phyloP scores from a whole-genome alignment of 345 rosid species.

The Salix dunnii region DNA sequence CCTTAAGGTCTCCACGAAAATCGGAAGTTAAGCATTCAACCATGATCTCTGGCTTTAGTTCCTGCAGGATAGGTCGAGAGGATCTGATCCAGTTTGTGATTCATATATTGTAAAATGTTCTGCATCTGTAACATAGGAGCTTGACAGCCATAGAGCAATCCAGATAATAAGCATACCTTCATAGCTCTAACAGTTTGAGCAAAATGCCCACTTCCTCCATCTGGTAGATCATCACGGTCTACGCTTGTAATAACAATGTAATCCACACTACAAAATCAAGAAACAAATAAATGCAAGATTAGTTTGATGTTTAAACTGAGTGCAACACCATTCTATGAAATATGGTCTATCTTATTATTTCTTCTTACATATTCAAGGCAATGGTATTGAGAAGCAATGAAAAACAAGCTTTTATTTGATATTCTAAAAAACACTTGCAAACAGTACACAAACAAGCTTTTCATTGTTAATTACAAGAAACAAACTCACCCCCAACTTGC shows the following conservation, averaged over 20 bases:
- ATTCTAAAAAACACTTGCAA: not conserved
- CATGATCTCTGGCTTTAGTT: slow-evolving; percentile 87
- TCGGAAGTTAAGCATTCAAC: slow-evolving; percentile 97
- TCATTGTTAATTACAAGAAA: not conserved
- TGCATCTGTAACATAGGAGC: not conserved
- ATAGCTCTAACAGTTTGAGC: slow-evolving; percentile 81
- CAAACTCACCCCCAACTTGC: slow-evolving; percentile 82
- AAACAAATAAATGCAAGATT: not conserved
- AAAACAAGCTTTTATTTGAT: not conserved
- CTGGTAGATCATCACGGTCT: slow-evolving; percentile 95
- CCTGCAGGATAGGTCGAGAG: slow-evolving; percentile 36
- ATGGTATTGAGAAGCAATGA: not conserved
- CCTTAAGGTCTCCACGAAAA: slow-evolving; percentile 84
- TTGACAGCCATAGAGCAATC: slow-evolving; percentile 3
- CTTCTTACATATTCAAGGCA: not conserved
- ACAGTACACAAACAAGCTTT: not conserved
- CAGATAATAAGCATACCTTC: slow-evolving; percentile 49
- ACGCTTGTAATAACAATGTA: slow-evolving; percentile 96
- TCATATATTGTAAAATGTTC: not conserved
- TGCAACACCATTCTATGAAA: not conserved
- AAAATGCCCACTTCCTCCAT: slow-evolving; percentile 99
- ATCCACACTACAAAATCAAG: slow-evolving; percentile 61
- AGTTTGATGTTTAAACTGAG: not conserved
- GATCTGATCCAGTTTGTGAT: slow-evolving; percentile 12
- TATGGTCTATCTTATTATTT: not conserved